Evolutionary conservation across 768 basidiomycete genomes (phyloP).

Genomic region (Tricholomella constricta): DNA sequence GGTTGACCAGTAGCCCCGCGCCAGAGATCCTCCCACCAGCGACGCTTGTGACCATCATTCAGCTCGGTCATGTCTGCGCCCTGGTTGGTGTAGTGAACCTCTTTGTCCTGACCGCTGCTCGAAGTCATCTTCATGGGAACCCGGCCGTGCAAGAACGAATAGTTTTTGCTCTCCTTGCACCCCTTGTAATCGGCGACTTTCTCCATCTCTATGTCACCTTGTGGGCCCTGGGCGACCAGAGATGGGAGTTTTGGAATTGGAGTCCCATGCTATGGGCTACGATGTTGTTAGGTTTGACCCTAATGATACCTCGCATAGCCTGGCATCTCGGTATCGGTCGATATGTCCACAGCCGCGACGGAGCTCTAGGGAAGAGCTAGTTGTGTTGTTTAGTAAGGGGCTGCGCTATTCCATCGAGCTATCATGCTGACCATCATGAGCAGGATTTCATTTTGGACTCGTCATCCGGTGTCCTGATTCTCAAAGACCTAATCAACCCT

Average conservation of each 20-base stretch:
- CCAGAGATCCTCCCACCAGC: slow-evolving; percentile 56
- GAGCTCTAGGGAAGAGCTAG: slow-evolving; percentile 25
- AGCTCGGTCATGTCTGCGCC: slow-evolving; percentile 78
- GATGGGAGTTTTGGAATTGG: slow-evolving; percentile 65
- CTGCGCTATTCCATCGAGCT: not conserved
- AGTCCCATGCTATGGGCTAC: slow-evolving; percentile 72
- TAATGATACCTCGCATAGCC: slow-evolving; percentile 68
- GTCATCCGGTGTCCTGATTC: not conserved
- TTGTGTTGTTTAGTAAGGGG: slow-evolving; percentile 3
- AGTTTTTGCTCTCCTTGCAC: slow-evolving; percentile 59
- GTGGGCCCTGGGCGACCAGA: slow-evolving; percentile 74
- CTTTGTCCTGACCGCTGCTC: slow-evolving; percentile 63
- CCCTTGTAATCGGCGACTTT: slow-evolving; percentile 70
- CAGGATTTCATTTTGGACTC: not conserved
- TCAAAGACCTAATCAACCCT: not conserved
- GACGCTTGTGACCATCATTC: slow-evolving; percentile 68
- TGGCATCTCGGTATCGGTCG: slow-evolving; percentile 80
- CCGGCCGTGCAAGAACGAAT: slow-evolving; percentile 76
- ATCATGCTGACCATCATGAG: not conserved
- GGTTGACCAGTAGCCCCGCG: slow-evolving; percentile 52
- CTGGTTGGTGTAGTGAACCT: slow-evolving; percentile 72
- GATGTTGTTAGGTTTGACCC: slow-evolving; percentile 57
- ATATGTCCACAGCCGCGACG: slow-evolving; percentile 69
- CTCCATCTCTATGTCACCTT: slow-evolving; percentile 67
- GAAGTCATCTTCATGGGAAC: slow-evolving; percentile 57